These are phyloP conservation scores for Pyropia yezoensis DNA, from an alignment of 23 red algal species.

Conservation along the genomic window DNA sequence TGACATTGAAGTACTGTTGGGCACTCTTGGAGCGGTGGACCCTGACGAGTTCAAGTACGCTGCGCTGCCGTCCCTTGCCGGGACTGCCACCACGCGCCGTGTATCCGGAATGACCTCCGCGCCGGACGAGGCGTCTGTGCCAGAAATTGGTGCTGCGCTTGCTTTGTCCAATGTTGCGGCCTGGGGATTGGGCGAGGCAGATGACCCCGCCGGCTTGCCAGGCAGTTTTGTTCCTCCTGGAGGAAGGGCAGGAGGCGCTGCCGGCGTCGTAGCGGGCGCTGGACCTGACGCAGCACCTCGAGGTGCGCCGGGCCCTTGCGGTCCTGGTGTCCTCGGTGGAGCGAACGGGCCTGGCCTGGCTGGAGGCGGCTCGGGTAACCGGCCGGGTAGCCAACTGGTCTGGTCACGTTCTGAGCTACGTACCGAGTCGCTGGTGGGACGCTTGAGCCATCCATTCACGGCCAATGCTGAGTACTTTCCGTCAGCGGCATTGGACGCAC, in stretches of 20 bases:
- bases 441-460: constrained; percentile 88
- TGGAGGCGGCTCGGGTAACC: constrained; percentile 6
- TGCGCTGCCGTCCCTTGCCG: constrained; percentile 20
- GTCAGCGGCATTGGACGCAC: constrained; percentile 73
- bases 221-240: too few species aligned
- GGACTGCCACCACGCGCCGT: constrained; percentile 2
- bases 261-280: background rate
- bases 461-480: constrained; percentile 88
- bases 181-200: background rate
- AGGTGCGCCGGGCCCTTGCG: background rate
- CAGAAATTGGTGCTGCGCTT: constrained; percentile 14
- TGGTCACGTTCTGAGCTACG: constrained; percentile 35
- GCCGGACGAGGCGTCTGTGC: constrained; percentile 7
- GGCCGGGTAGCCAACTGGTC: constrained; percentile 4
- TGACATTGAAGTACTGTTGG: constrained; percentile 61
- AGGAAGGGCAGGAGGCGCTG: background rate
- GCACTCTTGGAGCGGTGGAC: constrained; percentile 81
- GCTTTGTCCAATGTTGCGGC: constrained; percentile 9
- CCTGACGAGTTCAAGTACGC: constrained; percentile 74
- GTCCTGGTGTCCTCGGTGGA: background rate
- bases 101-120: background rate
- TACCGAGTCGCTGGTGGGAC: constrained; percentile 53
- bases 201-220: background rate
- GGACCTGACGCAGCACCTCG: background rate
- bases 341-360: constrained; percentile 14